A percentile compares a stretch with the other conserved stretches of the same genome.
phyloP scores from a whole-genome alignment of 2,329 filamentous ascomycete genomes.

The Beauveria varroae region DNA sequence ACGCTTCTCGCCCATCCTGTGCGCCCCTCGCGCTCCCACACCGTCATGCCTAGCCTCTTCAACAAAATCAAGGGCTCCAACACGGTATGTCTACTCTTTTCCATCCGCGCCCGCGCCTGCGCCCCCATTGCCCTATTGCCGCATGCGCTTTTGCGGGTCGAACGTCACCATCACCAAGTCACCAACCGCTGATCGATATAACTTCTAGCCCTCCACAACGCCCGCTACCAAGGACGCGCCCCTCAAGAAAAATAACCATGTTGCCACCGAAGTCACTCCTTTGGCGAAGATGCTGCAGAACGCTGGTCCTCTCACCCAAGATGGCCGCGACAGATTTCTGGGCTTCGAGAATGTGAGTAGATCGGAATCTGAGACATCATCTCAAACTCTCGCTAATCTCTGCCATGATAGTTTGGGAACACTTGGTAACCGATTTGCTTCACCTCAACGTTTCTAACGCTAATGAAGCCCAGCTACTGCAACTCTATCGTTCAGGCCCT shows the following conservation, averaged over 20 bases:
- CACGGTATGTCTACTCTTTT: conserved; percentile 38
- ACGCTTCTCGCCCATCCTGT: conserved; percentile 17
- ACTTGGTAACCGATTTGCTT: conserved; percentile 62
- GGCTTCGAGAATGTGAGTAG: conserved; percentile 87
- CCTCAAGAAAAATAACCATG: conserved; percentile 50
- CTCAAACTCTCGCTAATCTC: conserved; percentile 26
- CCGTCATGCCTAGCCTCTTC: conserved; percentile 49
- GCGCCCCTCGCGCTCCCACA: conserved; percentile 10
- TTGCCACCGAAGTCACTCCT: conserved; percentile 51
- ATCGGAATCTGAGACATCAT: conserved; percentile 18
- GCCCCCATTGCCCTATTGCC: conserved; percentile 18
- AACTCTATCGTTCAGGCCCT: conserved; percentile 97
- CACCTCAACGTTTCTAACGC: conserved; percentile 11
- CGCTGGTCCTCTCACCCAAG: conserved; percentile 70
- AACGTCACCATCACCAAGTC: conserved; percentile 3
- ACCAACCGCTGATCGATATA: conserved; percentile 24
- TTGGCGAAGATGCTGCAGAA: conserved; percentile 71
- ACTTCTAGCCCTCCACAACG: conserved; percentile 35
- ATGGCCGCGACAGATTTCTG: conserved; percentile 97
- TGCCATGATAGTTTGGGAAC: conserved; percentile 70
- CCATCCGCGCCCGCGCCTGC: not conserved
- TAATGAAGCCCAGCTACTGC: conserved; percentile 64
- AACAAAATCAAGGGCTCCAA: conserved; percentile 50
- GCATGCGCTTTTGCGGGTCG: conserved; percentile 10
- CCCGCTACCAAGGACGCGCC: conserved; percentile 38